phyloP scores from a whole-genome alignment of 2,329 filamentous ascomycete species.

The Immersiporthe knoxdaviesiana region DNA sequence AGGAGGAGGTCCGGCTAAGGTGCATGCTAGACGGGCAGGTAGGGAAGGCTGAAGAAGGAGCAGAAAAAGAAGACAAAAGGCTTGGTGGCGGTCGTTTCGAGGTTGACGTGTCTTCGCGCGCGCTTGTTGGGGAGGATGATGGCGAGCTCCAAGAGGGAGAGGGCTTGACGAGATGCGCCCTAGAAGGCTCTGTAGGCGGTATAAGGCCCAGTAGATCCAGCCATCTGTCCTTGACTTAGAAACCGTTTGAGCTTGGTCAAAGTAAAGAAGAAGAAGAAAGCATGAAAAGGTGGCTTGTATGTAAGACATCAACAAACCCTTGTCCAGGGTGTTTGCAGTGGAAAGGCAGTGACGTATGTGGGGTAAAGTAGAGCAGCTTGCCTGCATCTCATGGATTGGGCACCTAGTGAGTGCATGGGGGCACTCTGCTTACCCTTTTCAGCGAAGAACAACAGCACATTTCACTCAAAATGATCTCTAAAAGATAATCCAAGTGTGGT shows the following conservation, averaged over 20 bases:
- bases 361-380: constrained; percentile 1
- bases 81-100: not conserved
- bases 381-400: not conserved
- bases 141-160: not conserved
- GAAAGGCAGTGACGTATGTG: constrained; percentile 24
- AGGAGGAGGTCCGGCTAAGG: not conserved
- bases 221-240: not conserved
- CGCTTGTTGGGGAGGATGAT: not conserved
- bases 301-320: not conserved
- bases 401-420: not conserved
- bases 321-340: not conserved
- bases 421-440: not conserved
- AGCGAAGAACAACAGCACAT: not conserved
- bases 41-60: too few species aligned
- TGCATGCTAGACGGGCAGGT: not conserved
- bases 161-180: not conserved
- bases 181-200: not conserved
- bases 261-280: too few species aligned
- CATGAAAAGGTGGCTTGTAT: not conserved
- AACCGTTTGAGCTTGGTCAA: too few species aligned
- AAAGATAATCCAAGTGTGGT: too few species aligned
- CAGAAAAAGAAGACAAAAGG: too few species aligned
- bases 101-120: not conserved
- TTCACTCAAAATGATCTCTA: too few species aligned
- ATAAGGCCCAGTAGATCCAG: not conserved